Conservation (phyloP, 2,329 filamentous ascomycete genomes). For the Xylariales sp. region DNA sequence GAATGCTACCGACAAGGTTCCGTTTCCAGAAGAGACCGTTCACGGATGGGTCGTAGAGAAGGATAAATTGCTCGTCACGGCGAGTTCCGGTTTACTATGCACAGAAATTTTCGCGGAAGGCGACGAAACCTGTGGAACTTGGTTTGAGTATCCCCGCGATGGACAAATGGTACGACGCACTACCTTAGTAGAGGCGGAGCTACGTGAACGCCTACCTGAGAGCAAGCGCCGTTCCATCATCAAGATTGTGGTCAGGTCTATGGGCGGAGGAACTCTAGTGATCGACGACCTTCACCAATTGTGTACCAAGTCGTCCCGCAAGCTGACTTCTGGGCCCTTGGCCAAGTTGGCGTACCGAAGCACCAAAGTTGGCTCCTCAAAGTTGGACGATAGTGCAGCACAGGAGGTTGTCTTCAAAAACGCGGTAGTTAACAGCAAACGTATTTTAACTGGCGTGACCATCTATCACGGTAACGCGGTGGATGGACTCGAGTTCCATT, state of each 20-base stretch:
- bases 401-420: conserved; percentile 78
- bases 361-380: conserved; percentile 77
- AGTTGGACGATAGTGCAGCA: conserved; percentile 75
- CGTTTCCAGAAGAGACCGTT: conserved; percentile 77
- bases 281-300: conserved; percentile 81
- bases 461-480: conserved; percentile 82
- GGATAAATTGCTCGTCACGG: conserved; percentile 79
- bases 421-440: conserved; percentile 73
- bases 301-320: conserved; percentile 78
- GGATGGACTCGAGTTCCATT: conserved; percentile 91
- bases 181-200: conserved; percentile 77
- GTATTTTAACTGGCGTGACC: conserved; percentile 78
- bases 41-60: conserved; percentile 88
- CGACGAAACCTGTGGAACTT: conserved; percentile 82
- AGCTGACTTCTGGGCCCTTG: conserved; percentile 74
- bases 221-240: conserved; percentile 78
- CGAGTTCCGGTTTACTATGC: conserved; percentile 84
- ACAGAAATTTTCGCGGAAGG: conserved; percentile 84
- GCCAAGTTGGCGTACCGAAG: conserved; percentile 79
- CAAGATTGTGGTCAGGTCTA: conserved; percentile 79
- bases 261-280: conserved; percentile 77
- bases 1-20: conserved; percentile 77
- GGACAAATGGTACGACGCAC: conserved; percentile 76
- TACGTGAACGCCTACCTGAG: conserved; percentile 77
- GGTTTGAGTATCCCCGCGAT: conserved; percentile 81